Evolutionary conservation across 345 rosid species (phyloP), one percentile per base, ranked within the genome.

Genomic region (Geranium rotundifolium): DNA sequence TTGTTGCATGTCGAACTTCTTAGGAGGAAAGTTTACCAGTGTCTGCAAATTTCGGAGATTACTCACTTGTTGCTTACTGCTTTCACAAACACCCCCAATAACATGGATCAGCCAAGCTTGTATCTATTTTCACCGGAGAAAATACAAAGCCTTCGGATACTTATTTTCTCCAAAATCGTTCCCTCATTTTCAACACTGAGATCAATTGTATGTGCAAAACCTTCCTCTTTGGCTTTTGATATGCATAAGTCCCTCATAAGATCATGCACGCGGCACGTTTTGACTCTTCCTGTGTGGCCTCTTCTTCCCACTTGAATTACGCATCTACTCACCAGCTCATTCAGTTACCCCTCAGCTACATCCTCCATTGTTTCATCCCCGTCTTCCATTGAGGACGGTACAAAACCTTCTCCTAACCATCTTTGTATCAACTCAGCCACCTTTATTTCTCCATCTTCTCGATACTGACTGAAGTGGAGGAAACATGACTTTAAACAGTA

Each of bases 331-430:
- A 34, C 19, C 50, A 64, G 9, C 30, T 64, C 67, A 3, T 56
- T 23, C 17, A 64, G 19, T 7, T 34, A 56, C 5, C 16, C 1
- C 18, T 64, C 30, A 6, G 31, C 67, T 17, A 34, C 54, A 56
- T 64, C 67, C 46, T 64, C 61, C 67, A 64, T 29, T 7, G 58
- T 54, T 18, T 52, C 46, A 1, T 63, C 59, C 12, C 59, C 27
- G 8, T 7, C 30, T 17, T 4, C 39, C 2, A 23, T 23, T 34
- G 41, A 34, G 3, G n/a, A 4, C 16, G 54, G 13, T 64, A 64
- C n/a, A 15, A 56, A 64, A 3, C 67, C 67, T 56, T 56, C 67
- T 7, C 54, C 67, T 10, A 64, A 34, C 67, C 61, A 64, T 19
- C 55, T 17, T 17, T 29, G 54, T 54, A 64, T 56, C 7, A 64